Conservation (phyloP, 1,284 basidiomycete species). For the Boletus coffeatus region DNA sequence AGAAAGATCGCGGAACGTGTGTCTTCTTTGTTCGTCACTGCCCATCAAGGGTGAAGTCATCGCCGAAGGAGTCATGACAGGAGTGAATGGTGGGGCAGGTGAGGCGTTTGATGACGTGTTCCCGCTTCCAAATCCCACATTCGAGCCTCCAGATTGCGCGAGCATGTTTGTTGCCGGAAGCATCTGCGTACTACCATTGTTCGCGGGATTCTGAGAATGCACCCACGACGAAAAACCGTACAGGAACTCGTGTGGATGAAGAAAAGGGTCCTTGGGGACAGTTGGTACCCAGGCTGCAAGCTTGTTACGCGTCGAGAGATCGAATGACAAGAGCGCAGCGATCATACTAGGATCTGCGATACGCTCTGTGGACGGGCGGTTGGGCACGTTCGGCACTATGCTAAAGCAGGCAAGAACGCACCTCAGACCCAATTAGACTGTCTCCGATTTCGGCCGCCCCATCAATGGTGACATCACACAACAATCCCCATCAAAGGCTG, state of each 20-base stretch:
- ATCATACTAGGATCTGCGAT: slow-evolving; percentile 67
- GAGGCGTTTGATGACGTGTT: slow-evolving; percentile 11
- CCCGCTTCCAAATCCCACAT: slow-evolving; percentile 8
- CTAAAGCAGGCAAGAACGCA: slow-evolving; percentile 26
- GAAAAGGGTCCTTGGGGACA: slow-evolving; percentile 71
- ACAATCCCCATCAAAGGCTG: slow-evolving; percentile 57
- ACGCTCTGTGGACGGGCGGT: slow-evolving; percentile 48
- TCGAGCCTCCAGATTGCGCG: slow-evolving; percentile 14
- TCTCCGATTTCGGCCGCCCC: slow-evolving; percentile 66
- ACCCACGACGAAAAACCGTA: slow-evolving; percentile 35
- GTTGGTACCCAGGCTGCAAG: slow-evolving; percentile 40
- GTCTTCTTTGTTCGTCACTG: slow-evolving; percentile 35
- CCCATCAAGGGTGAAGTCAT: slow-evolving; percentile 9
- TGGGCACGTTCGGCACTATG: slow-evolving; percentile 3
- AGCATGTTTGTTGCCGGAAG: slow-evolving; percentile 2
- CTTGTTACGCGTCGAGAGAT: slow-evolving; percentile 62
- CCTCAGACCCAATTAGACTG: slow-evolving; percentile 56
- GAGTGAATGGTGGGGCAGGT: slow-evolving; percentile 12
- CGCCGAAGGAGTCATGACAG: slow-evolving; percentile 1
- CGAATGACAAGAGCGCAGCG: slow-evolving; percentile 61
- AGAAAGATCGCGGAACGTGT: slow-evolving; percentile 57
- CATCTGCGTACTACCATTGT: slow-evolving; percentile 10
- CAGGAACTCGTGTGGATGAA: slow-evolving; percentile 54
- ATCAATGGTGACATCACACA: slow-evolving; percentile 72
- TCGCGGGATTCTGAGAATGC: slow-evolving; percentile 19